Conservation (phyloP, 2,329 filamentous ascomycete genomes). For the Neofusicoccum kwambonambiense region DNA sequence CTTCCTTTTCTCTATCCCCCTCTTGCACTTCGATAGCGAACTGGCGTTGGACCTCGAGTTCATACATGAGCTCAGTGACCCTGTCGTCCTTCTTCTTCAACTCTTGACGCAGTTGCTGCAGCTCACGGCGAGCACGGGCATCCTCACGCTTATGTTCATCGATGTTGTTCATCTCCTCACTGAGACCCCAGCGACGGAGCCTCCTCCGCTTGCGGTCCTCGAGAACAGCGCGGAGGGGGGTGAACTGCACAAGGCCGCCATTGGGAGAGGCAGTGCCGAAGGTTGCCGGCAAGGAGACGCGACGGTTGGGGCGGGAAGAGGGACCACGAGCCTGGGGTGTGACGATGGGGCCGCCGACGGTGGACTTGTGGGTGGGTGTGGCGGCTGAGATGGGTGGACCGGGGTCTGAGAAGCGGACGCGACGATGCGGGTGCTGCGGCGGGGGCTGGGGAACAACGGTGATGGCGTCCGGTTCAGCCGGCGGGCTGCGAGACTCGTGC, state of each 20-base stretch:
- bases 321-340: background rate
- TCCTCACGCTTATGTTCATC: slow-evolving; percentile 39
- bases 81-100: slow-evolving; percentile 35
- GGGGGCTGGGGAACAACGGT: slow-evolving; percentile 17
- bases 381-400: slow-evolving; percentile 21
- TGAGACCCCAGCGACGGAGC: slow-evolving; percentile 41
- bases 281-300: slow-evolving; percentile 10
- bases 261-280: slow-evolving; percentile 13
- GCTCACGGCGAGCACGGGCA: slow-evolving; percentile 30
- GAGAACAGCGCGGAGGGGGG: slow-evolving; percentile 33
- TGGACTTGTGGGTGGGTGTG: slow-evolving; percentile 18
- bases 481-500: slow-evolving; percentile 21
- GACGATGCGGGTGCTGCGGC: slow-evolving; percentile 23
- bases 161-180: slow-evolving; percentile 41
- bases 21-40: slow-evolving; percentile 40
- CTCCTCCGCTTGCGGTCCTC: slow-evolving; percentile 36
- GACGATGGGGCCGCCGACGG: background rate
- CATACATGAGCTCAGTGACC: slow-evolving; percentile 30
- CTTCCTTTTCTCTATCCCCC: slow-evolving; percentile 33
- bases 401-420: slow-evolving; percentile 35
- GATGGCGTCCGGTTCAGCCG: slow-evolving; percentile 26
- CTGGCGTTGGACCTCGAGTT: slow-evolving; percentile 39
- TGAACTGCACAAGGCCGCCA: slow-evolving; percentile 30
- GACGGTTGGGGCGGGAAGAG: slow-evolving; percentile 7
- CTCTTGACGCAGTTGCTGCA: slow-evolving; percentile 37